Evolutionary conservation across 2,329 filamentous ascomycete species (phyloP).

Genomic region (Teratosphaeria zuluensis): DNA sequence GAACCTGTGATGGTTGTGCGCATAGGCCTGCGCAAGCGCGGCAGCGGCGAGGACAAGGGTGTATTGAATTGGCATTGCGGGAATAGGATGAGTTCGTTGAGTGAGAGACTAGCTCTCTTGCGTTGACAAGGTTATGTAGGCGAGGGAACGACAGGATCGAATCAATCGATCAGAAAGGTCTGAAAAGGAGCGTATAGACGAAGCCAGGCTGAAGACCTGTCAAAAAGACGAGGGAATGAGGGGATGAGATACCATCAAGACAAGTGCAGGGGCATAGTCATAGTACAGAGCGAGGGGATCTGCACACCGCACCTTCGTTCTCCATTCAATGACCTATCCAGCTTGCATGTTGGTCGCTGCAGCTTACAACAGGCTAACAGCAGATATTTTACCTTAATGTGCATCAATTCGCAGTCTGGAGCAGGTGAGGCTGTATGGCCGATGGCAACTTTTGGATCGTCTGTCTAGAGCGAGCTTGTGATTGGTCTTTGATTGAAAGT

Average conservation of each 20-base stretch:
- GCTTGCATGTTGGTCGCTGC: too few species aligned
- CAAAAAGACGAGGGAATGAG: not conserved
- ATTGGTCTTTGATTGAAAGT: not conserved
- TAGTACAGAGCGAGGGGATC: not conserved
- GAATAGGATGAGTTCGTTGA: not conserved
- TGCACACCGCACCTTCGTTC: too few species aligned
- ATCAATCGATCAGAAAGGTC: not conserved
- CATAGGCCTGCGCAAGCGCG: conserved; percentile 5
- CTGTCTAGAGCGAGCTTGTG: not conserved
- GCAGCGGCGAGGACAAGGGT: conserved; percentile 6
- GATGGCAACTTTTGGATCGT: not conserved
- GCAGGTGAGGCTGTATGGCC: not conserved
- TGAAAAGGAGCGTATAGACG: not conserved
- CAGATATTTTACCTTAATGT: not conserved
- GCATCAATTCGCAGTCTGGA: not conserved
- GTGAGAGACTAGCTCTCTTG: not conserved
- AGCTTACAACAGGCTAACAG: too few species aligned
- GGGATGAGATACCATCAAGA: not conserved
- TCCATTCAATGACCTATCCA: too few species aligned
- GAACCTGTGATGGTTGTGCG: not conserved
- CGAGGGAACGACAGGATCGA: not conserved
- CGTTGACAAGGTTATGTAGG: not conserved
- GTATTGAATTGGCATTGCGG: conserved; percentile 5
- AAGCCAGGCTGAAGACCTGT: not conserved
- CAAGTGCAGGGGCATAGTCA: not conserved